A percentile compares a stretch with the other conserved stretches of the same genome.
phyloP scores from a whole-genome alignment of 352 stramenopile species.

The Globisporangium uncinulatum region DNA sequence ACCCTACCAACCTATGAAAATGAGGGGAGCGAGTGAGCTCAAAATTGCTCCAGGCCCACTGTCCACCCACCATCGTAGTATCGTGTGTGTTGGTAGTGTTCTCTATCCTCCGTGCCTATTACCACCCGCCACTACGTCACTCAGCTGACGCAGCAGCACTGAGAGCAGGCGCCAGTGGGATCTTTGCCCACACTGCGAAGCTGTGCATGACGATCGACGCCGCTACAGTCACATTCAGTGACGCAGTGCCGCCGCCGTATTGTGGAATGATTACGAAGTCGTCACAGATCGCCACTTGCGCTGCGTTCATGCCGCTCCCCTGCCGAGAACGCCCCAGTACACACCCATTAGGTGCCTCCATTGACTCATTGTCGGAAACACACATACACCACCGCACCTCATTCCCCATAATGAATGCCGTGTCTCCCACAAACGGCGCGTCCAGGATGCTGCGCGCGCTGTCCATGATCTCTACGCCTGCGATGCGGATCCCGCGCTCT shows the following conservation, averaged over 20 bases:
- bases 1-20: too few species aligned
- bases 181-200: conserved; percentile 75
- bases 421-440: conserved; percentile 68
- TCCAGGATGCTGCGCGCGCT: conserved; percentile 70
- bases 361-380: not conserved
- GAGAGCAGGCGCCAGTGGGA: conserved; percentile 14
- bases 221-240: conserved; percentile 94
- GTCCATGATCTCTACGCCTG: conserved; percentile 93
- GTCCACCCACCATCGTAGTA: too few species aligned
- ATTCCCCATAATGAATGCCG: conserved; percentile 95
- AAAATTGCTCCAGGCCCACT: too few species aligned
- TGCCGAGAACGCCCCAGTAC: conserved; percentile 11
- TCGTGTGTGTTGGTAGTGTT: too few species aligned
- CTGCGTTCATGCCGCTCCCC: conserved; percentile 89
- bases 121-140: not conserved
- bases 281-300: conserved; percentile 91
- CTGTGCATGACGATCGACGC: conserved; percentile 92
- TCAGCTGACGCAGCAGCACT: not conserved
- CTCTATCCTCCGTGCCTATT: too few species aligned
- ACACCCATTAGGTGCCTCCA: too few species aligned
- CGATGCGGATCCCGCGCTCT: conserved; percentile 65
- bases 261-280: conserved; percentile 94
- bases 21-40: too few species aligned
- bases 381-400: conserved; percentile 44
- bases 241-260: conserved; percentile 92